Conservation (phyloP, 345 rosid species). For the Arabidopsis arenosa region DNA sequence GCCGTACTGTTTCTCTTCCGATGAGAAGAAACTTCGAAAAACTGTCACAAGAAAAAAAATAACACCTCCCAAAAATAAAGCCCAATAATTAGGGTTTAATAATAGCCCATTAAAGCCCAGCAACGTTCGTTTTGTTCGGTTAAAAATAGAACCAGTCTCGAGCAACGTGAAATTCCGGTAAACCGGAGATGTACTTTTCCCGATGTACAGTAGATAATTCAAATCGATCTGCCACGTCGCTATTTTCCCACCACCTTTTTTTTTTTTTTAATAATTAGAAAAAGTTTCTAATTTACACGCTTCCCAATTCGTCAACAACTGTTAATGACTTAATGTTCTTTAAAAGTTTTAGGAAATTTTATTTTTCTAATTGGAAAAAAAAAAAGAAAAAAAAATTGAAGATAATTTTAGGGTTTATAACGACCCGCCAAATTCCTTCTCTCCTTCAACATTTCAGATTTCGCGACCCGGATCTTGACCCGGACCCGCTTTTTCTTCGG, state of each 20-base stretch:
- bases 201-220: conserved; percentile 41
- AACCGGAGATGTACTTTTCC: not conserved
- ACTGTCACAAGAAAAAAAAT: not conserved
- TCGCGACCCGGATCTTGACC: conserved; percentile 56
- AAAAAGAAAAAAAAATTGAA: conserved; percentile 11
- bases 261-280: not conserved
- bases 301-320: conserved; percentile 35
- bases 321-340: conserved; percentile 10
- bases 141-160: not conserved
- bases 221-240: conserved; percentile 52
- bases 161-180: not conserved
- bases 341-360: not conserved
- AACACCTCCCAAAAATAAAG: conserved; percentile 12
- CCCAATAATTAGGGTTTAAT: conserved; percentile 26
- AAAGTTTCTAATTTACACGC: conserved; percentile 15
- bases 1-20: conserved; percentile 40
- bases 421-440: conserved; percentile 57
- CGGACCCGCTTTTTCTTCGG: conserved; percentile 46
- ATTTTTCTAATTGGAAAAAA: not conserved
- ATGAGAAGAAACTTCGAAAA: conserved; percentile 31
- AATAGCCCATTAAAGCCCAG: conserved; percentile 39
- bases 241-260: conserved; percentile 51
- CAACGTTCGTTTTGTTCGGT: conserved; percentile 10
- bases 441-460: conserved; percentile 38
- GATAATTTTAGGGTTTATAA: conserved; percentile 64